These are phyloP conservation scores for Komagataella populi DNA, from an alignment of 805 yeast genomes.

Conservation along the genomic window DNA sequence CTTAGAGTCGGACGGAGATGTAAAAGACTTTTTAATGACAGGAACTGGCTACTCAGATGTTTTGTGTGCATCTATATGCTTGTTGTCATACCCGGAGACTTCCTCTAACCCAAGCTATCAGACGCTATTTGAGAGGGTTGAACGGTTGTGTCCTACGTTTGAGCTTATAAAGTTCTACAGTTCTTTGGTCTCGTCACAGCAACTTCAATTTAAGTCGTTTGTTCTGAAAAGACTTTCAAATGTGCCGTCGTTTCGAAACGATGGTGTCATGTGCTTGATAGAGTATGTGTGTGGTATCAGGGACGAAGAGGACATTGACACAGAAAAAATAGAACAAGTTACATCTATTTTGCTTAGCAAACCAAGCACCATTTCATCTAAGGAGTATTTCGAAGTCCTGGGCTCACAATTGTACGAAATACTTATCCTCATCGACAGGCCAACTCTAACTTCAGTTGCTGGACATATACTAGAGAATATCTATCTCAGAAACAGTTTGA, in stretches of 20 bases:
- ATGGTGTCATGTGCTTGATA: constrained; percentile 58
- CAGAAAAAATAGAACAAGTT: constrained; percentile 54
- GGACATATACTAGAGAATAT: constrained; percentile 39
- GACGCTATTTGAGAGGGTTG: constrained; percentile 16
- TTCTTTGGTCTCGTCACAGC: constrained; percentile 33
- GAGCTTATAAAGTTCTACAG: constrained; percentile 51
- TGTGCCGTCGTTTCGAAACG: constrained; percentile 31
- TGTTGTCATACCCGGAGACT: constrained; percentile 21
- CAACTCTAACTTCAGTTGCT: constrained; percentile 42
- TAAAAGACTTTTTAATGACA: constrained; percentile 36
- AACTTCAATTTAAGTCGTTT: constrained; percentile 29
- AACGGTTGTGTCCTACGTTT: constrained; percentile 45
- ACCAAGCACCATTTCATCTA: constrained; percentile 36
- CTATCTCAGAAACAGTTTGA: constrained; percentile 32
- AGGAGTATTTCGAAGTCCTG: constrained; percentile 40
- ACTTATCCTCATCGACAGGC: constrained; percentile 45
- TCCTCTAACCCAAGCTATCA: constrained; percentile 1
- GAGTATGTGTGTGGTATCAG: constrained; percentile 71
- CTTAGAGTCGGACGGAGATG: constrained; percentile 29
- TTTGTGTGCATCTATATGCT: constrained; percentile 30
- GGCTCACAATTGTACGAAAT: constrained; percentile 52
- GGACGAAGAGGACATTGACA: constrained; percentile 54
- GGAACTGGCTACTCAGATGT: constrained; percentile 61
- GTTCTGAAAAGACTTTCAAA: constrained; percentile 36
- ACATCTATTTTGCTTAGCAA: constrained; percentile 50